These are phyloP conservation scores for Phtheirospermum japonicum DNA, from an alignment of 257 asterid species.

Conservation along the genomic window DNA sequence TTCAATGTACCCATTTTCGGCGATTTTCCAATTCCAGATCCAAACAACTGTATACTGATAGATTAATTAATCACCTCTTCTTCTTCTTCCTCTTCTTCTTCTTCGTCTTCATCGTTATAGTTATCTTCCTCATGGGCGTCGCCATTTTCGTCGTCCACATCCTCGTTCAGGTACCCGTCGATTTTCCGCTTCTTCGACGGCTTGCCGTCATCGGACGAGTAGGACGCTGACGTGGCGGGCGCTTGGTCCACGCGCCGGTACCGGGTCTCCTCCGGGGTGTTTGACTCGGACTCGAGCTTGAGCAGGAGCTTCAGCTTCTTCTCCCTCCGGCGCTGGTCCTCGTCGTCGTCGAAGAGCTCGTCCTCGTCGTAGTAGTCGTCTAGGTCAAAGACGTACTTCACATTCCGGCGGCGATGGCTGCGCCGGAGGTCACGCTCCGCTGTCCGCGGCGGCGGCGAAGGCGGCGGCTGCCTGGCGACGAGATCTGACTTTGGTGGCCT, in stretches of 20 bases:
- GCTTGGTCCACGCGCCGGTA: constrained; percentile 55
- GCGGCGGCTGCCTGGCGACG: constrained; percentile 24
- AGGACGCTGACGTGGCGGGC: constrained; percentile 41
- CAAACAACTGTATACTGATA: constrained; percentile 28
- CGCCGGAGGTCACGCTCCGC: constrained; percentile 68
- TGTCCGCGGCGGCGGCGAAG: constrained; percentile 9
- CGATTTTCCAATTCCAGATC: constrained; percentile 30
- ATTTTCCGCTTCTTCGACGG: constrained; percentile 77
- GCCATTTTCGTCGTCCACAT: constrained; percentile 41
- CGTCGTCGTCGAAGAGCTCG: constrained; percentile 66
- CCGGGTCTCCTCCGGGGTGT: constrained; percentile 25
- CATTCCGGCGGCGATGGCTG: constrained; percentile 86
- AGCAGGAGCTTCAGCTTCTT: constrained; percentile 76
- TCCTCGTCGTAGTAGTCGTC: constrained; percentile 96
- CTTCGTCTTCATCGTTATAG: constrained; percentile 40
- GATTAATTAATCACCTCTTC: constrained; percentile 39
- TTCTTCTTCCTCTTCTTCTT: constrained; percentile 42
- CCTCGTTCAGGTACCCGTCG: constrained; percentile 37
- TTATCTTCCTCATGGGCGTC: constrained; percentile 33
- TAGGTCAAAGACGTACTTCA: constrained; percentile 82
- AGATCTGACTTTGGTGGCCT: constrained; percentile 79
- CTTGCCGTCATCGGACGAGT: constrained; percentile 46
- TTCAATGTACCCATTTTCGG: constrained; percentile 28
- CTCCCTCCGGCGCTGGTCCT: constrained; percentile 63
- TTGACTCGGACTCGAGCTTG: constrained; percentile 41